Base-by-base conservation (phyloP, 352 stramenopile genomes). In the Phytophthora nicotianae region DNA sequence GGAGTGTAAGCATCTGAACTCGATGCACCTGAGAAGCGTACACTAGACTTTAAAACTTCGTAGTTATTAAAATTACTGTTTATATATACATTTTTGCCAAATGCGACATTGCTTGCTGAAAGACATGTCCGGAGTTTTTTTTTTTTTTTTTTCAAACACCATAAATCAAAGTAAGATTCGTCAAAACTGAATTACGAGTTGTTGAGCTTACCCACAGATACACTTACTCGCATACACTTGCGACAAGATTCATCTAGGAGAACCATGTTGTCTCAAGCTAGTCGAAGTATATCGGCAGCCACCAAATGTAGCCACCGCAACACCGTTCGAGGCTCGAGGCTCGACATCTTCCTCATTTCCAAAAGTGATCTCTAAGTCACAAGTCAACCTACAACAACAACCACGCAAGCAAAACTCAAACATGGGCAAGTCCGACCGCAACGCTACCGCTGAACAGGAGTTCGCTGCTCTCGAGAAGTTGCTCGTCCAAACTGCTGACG, bases 341-440 rank as follows among this genome's bases (percentile, higher is more conserved):
- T 49, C 43, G 21, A 49, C 43, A 41, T 42, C 33, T 43, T 20
- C 23, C 35, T 62, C 55, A 62, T 62, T 62, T 62, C 35, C 7
- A 56, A 62, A 62, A 35, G 55, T 56, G 55, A 62, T 37, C 24
- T 42, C 55, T 37, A 62, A 20, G 11, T 21, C 42, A 55, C 43
- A 51, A 62, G 54, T 21, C 37, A 48, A 13, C 33, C 29, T 42
- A 52, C 37, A 26, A 23, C 55, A 37, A 24, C 55, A 56, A 56
- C 32, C 21, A 17, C 54, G n/a, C 27, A 61, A 20, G 20, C 54
- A 20, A 52, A 24, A 37, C 45, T 42, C 16, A 61, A 53, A 16
- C 38, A 68, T 68, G 59, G 45, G 51, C 51, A 68, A 56, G 37
- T 57, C 35, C 21, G 40, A 61, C 41, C 33, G 58, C 45, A 68